Evolutionary conservation across 2,329 filamentous ascomycete genomes (phyloP), one percentile per base, ranked within the genome.

Genomic region (Huntiella moniliformis): DNA sequence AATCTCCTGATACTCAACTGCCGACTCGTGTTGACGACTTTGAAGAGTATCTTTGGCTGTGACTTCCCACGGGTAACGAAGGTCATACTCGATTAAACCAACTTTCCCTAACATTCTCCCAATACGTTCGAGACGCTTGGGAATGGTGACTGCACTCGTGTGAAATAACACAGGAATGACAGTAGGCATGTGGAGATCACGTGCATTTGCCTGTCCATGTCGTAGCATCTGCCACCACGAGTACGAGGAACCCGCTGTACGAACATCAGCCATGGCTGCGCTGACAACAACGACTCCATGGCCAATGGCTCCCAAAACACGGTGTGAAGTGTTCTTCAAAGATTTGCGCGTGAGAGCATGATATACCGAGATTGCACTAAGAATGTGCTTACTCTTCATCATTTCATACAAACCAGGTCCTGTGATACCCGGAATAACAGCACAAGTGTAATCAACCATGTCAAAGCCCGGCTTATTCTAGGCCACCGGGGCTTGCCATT

Each of bases 191-290:
- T 42, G 31, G 4, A 42, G 31, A 34, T 49, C 47, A 15, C 32
- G 31, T 33, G 37, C 39, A 5, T 44, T 46, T 5, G 44, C 47
- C 18, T 46, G 39, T 4, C 44, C 47, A 7, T 33, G 22, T 16
- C 44, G 45, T n/a, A 49, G 35, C 40, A 49, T 46, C n/a, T 49
- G 43, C 47, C 40, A 49, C 47, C 40, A 49, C 4, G 45, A 16
- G 37, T 49, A 34, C 3, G 38, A 35, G 7, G 39, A 39, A 17
- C 43, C 44, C 8, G 44, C 47, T 18, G 37, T 31, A 15, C 37
- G 43, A 11, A 49, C 43, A 44, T 39, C 38, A 4, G 44, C 44
- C 12, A 31, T 39, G 8, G 33, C 44, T 8, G 39, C 34, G 32
- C 46, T 49, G 35, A 46, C 38, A 11, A 49, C 47, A 16, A 49